Evolutionary conservation across 768 basidiomycete species (phyloP).

Genomic region (Boletus rubroflammeus): DNA sequence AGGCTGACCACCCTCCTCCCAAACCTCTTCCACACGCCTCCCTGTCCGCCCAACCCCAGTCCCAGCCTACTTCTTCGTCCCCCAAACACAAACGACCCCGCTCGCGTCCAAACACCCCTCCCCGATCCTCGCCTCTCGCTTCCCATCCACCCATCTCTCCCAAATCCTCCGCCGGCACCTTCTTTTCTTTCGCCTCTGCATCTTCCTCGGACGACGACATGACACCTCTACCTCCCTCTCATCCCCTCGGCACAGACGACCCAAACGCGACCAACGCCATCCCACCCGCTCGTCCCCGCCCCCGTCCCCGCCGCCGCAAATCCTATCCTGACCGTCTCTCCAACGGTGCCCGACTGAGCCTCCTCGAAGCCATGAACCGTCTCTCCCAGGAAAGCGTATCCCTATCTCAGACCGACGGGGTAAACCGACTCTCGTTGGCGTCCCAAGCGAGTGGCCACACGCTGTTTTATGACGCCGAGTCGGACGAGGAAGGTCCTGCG

Average conservation of each 20-base stretch:
- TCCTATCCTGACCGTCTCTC: slow-evolving; percentile 27
- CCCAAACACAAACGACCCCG: slow-evolving; percentile 9
- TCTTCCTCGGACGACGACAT: slow-evolving; percentile 17
- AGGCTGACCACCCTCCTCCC: background rate
- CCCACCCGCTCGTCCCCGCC: slow-evolving; percentile 14
- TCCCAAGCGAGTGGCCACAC: slow-evolving; percentile 29
- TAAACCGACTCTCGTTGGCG: slow-evolving; percentile 21
- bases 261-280: background rate
- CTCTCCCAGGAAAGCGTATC: slow-evolving; percentile 18
- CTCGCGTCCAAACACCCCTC: slow-evolving; percentile 18
- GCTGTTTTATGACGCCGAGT: slow-evolving; percentile 23
- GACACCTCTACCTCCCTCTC: background rate
- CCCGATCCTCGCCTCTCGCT: slow-evolving; percentile 11
- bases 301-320: slow-evolving; percentile 15
- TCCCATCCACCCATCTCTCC: slow-evolving; percentile 19
- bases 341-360: slow-evolving; percentile 21
- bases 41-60: slow-evolving; percentile 4
- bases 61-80: background rate
- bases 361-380: slow-evolving; percentile 27
- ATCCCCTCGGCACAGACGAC: background rate
- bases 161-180: slow-evolving; percentile 28
- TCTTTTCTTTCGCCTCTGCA: slow-evolving; percentile 19
- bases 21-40: slow-evolving; percentile 3
- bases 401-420: slow-evolving; percentile 2
- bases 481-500: background rate